phyloP scores from a whole-genome alignment of 2,329 filamentous ascomycete species.

The Annulohypoxylon truncatum region DNA sequence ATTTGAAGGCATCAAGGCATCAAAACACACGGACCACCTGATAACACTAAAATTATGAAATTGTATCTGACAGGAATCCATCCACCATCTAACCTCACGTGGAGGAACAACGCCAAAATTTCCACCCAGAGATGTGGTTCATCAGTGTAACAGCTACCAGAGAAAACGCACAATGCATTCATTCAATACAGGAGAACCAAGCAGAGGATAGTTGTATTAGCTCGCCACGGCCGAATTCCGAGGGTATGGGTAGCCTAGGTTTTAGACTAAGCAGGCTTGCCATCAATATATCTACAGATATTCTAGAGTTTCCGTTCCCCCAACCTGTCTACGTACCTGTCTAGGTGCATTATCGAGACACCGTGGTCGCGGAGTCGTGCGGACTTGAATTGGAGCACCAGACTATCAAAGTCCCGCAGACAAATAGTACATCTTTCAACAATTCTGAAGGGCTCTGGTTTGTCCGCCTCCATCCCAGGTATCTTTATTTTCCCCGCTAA shows the following conservation, averaged over 20 bases:
- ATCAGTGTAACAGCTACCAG: constrained; percentile 15
- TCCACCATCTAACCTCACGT: constrained; percentile 32
- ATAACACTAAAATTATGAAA: no score
- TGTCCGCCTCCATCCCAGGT: constrained; percentile 12
- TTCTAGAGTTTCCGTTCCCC: constrained; percentile 9
- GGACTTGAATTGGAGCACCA: constrained; percentile 20
- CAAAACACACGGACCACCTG: no score
- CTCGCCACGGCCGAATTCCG: constrained; percentile 24
- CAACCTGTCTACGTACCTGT: constrained; percentile 4
- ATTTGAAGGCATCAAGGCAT: no score
- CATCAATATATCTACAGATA: constrained; percentile 20
- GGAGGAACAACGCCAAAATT: constrained; percentile 24
- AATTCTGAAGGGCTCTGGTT: constrained; percentile 11
- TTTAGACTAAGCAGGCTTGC: constrained; percentile 13
- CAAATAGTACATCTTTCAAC: constrained; percentile 22
- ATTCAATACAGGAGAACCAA: constrained; percentile 18
- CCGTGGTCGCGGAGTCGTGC: constrained; percentile 1
- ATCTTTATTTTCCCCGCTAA: constrained; percentile 35
- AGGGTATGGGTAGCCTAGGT: constrained; percentile 36
- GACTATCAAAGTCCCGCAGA: constrained; percentile 9
- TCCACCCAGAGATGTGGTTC: constrained; percentile 29
- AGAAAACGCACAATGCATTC: constrained; percentile 23
- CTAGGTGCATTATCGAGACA: neutral
- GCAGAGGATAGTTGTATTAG: constrained; percentile 20
- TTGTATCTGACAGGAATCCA: no score